These are phyloP conservation scores for Candida labiduridarum DNA, from an alignment of 1,139 yeast genomes.

Conservation along the genomic window DNA sequence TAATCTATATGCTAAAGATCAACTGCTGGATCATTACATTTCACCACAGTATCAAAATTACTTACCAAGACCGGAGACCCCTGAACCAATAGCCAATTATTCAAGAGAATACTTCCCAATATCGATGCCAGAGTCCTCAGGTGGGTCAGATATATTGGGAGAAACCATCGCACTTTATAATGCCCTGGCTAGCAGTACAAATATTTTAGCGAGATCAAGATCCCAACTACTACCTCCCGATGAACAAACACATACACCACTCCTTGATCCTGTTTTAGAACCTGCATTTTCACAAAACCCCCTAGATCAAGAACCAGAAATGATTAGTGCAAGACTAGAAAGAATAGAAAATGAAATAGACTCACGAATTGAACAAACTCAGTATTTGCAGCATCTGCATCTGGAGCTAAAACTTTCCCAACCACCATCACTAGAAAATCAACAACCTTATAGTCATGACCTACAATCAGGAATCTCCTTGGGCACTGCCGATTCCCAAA, in stretches of 20 bases:
- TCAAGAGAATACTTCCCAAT: slow-evolving; percentile 1
- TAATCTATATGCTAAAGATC: background rate
- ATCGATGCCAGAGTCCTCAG: slow-evolving; percentile 6
- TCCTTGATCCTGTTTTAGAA: background rate
- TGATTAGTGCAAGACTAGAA: slow-evolving; percentile 14
- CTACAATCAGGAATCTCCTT: slow-evolving; percentile 10
- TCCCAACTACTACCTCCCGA: slow-evolving; percentile 3
- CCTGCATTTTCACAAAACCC: background rate
- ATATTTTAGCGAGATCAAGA: background rate
- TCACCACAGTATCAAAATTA: slow-evolving; percentile 4
- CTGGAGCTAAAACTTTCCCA: background rate
- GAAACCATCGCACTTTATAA: slow-evolving; percentile 9
- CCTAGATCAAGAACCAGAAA: slow-evolving; percentile 16
- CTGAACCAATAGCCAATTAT: background rate
- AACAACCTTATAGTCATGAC: slow-evolving; percentile 1
- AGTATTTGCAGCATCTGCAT: background rate
- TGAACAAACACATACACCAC: background rate
- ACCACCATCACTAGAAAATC: background rate
- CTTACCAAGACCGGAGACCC: background rate
- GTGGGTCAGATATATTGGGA: slow-evolving; percentile 6
- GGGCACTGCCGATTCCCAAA: slow-evolving; percentile 5
- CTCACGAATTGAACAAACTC: slow-evolving; percentile 2
- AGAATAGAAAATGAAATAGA: slow-evolving; percentile 10
- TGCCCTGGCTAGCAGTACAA: slow-evolving; percentile 5
- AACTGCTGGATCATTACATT: slow-evolving; percentile 5